These are phyloP conservation scores for Ramicandelaber brevisporus DNA, from an alignment of 192 early-diverging fungal species.

Conservation along the genomic window DNA sequence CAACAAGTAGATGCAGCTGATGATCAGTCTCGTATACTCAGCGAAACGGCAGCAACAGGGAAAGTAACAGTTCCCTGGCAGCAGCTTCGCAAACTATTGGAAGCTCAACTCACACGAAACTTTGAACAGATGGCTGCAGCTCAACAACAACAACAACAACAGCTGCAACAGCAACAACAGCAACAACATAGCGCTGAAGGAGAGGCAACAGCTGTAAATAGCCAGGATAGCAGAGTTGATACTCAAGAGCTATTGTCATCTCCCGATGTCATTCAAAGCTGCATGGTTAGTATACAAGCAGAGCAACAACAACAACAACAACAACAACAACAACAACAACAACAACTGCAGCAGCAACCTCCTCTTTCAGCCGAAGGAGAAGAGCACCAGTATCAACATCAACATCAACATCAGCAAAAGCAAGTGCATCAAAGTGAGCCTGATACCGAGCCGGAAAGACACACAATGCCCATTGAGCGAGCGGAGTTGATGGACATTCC, in stretches of 20 bases:
- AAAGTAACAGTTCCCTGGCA: background rate
- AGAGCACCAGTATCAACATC: background rate
- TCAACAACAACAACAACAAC: conserved; percentile 1
- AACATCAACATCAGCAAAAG: background rate
- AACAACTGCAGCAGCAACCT: background rate
- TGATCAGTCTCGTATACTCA: no score
- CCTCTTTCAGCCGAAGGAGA: background rate
- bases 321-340: background rate
- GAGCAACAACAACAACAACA: background rate
- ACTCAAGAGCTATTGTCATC: conserved; percentile 3
- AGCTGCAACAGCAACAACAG: conserved; percentile 1
- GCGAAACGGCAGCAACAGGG: conserved; percentile 3
- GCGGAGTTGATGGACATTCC: background rate
- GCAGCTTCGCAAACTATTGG: conserved; percentile 1
- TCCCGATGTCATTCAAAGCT: background rate
- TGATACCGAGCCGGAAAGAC: no score
- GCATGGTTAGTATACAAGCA: background rate
- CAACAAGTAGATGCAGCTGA: background rate
- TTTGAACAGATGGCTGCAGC: no score
- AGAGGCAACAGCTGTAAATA: background rate
- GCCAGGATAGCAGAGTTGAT: conserved; percentile 1
- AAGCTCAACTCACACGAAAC: conserved; percentile 2
- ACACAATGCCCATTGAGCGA: background rate
- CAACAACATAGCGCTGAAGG: conserved; percentile 2
- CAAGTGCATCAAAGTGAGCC: no score